These are phyloP conservation scores for Cronartium quercuum DNA, from an alignment of 1,284 basidiomycete genomes.

Conservation along the genomic window DNA sequence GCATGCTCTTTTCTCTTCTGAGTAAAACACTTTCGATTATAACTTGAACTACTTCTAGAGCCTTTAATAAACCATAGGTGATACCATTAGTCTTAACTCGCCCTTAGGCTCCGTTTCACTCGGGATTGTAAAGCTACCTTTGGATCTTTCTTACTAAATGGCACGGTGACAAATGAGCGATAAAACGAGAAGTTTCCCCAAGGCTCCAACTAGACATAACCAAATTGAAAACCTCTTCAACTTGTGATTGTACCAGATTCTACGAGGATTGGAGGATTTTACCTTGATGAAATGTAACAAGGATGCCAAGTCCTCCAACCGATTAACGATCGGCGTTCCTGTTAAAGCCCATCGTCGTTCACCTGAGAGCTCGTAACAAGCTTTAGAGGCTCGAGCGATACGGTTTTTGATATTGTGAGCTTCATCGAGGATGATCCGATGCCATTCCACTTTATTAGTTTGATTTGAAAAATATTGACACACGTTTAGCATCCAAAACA, in stretches of 20 bases:
- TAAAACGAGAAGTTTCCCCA: constrained; percentile 68
- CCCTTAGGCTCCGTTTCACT: background rate
- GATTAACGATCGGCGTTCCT: constrained; percentile 92
- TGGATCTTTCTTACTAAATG: constrained; percentile 30
- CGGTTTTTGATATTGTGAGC: constrained; percentile 94
- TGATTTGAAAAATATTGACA: too few relatives aligned
- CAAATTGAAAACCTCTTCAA: constrained; percentile 57
- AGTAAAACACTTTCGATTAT: constrained; percentile 82
- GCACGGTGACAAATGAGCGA: constrained; percentile 59
- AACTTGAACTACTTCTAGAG: constrained; percentile 76
- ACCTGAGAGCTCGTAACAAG: constrained; percentile 75
- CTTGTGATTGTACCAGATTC: too few relatives aligned
- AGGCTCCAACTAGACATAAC: constrained; percentile 16
- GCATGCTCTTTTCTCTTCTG: constrained; percentile 91
- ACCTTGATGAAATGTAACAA: constrained; percentile 14
- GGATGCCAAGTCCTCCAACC: constrained; percentile 45
- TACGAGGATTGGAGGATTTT: too few relatives aligned
- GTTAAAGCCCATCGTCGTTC: constrained; percentile 84
- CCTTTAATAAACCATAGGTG: constrained; percentile 73
- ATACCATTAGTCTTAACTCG: constrained; percentile 46
- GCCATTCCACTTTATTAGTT: constrained; percentile 43
- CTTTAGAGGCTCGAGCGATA: constrained; percentile 79
- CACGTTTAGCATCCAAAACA: background rate
- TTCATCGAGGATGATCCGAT: constrained; percentile 59
- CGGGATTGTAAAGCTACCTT: constrained; percentile 5